Evolutionary conservation across 768 basidiomycete species (phyloP).

Genomic region (Suillus lakei): DNA sequence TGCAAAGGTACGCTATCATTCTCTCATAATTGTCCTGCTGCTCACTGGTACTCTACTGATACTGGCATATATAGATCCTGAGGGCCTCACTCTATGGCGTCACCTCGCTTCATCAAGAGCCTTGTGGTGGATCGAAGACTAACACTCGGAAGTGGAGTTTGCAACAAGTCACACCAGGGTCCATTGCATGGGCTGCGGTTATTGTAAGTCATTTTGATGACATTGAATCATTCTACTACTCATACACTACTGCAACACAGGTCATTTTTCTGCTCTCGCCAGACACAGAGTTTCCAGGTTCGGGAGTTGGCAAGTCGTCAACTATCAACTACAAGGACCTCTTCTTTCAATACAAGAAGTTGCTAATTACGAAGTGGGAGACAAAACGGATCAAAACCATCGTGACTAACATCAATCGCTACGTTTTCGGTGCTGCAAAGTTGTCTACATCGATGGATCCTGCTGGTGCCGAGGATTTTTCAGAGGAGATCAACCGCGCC

Average conservation of each 20-base stretch:
- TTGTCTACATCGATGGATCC: background rate
- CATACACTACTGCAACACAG: background rate
- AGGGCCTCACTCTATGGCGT: too few species aligned
- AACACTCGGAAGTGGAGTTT: background rate
- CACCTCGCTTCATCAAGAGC: too few species aligned
- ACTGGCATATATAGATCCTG: background rate
- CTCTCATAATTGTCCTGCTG: too few species aligned
- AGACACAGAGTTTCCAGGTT: background rate
- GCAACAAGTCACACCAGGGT: conserved; percentile 3
- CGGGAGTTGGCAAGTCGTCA: background rate
- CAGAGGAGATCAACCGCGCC: background rate
- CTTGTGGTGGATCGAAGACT: too few species aligned
- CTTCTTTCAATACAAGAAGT: conserved; percentile 4
- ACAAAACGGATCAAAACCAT: background rate
- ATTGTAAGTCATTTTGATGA: background rate
- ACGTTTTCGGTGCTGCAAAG: background rate
- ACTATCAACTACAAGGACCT: conserved; percentile 2
- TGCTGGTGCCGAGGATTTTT: background rate
- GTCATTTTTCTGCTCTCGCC: conserved; percentile 7
- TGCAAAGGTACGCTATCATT: background rate
- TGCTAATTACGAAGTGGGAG: conserved; percentile 4
- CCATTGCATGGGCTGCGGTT: background rate
- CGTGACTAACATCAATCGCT: background rate
- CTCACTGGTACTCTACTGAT: background rate
- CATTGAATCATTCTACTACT: background rate